Conservation (phyloP, 768 basidiomycete species). For the Pleurotus tuber-regium region DNA sequence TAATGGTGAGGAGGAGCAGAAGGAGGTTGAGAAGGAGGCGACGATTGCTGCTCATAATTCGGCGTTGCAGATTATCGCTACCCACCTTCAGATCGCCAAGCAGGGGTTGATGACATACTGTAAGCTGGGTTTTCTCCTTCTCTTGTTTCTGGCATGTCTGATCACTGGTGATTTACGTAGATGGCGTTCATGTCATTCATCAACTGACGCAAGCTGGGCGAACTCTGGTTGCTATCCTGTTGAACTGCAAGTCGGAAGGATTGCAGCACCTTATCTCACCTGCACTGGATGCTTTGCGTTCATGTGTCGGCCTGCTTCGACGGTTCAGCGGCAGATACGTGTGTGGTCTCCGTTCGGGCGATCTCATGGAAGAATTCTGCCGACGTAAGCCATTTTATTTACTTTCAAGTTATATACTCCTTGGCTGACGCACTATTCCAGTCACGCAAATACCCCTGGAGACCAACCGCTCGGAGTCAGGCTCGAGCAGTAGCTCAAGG, state of each 20-base stretch:
- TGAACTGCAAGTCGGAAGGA: conserved; percentile 83
- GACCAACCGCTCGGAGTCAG: conserved; percentile 42
- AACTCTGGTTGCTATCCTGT: conserved; percentile 81
- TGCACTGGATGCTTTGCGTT: conserved; percentile 80
- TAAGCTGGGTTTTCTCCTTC: conserved; percentile 38
- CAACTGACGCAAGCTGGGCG: conserved; percentile 93
- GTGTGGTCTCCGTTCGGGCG: conserved; percentile 86
- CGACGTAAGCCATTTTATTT: conserved; percentile 55
- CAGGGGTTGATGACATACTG: conserved; percentile 94
- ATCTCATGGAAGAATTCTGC: conserved; percentile 95
- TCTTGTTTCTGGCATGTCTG: conserved; percentile 6
- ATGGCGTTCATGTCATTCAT: conserved; percentile 94
- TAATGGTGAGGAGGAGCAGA: conserved; percentile 49
- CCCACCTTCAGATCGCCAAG: conserved; percentile 82
- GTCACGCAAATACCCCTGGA: conserved; percentile 89
- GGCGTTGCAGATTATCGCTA: conserved; percentile 78
- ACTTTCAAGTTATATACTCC: not conserved
- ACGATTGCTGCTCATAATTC: conserved; percentile 74
- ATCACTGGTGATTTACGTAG: conserved; percentile 35
- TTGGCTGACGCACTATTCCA: conserved; percentile 22
- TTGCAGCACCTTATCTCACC: conserved; percentile 76
- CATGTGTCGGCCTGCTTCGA: conserved; percentile 83
- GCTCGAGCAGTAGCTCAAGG: conserved; percentile 45
- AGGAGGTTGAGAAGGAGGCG: conserved; percentile 73
- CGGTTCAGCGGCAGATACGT: conserved; percentile 91